phyloP scores from a whole-genome alignment of 345 rosid species.

The Litchi chinensis region DNA sequence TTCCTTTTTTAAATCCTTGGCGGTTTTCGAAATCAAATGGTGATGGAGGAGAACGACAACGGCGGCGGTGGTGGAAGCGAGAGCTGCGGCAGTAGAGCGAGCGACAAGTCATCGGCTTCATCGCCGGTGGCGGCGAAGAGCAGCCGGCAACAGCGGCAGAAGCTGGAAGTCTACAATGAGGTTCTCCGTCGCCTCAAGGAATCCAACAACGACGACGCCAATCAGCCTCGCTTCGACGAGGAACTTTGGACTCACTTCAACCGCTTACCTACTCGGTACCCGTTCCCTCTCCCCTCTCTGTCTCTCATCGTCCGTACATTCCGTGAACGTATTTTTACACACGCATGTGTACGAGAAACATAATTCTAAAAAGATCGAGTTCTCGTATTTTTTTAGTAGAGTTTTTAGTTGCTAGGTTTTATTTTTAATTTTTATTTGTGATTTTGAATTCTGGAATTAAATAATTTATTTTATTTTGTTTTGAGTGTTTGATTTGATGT shows the following conservation, averaged over 20 bases:
- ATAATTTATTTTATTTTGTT: neutral
- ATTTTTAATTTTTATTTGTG: neutral
- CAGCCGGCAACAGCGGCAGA: slow-evolving; percentile 63
- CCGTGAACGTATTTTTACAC: slow-evolving; percentile 10
- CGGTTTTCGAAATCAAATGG: slow-evolving; percentile 29
- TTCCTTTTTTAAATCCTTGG: neutral
- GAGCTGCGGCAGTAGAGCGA: slow-evolving; percentile 65
- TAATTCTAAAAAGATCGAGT: neutral
- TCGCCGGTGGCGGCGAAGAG: slow-evolving; percentile 19
- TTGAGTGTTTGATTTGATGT: slow-evolving; percentile 5
- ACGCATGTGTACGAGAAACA: too few relatives aligned
- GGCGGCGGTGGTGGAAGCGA: slow-evolving; percentile 69
- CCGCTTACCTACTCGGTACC: slow-evolving; percentile 86
- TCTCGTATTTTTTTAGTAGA: neutral
- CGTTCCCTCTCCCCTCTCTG: neutral
- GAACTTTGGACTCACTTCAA: slow-evolving; percentile 92
- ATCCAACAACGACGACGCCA: slow-evolving; percentile 50
- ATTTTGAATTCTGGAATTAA: neutral
- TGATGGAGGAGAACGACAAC: slow-evolving; percentile 60
- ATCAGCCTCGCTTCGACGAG: slow-evolving; percentile 67
- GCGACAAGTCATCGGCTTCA: slow-evolving; percentile 36
- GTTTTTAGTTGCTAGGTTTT: neutral
- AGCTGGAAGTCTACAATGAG: slow-evolving; percentile 68
- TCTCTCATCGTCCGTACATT: slow-evolving; percentile 2
- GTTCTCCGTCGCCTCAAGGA: slow-evolving; percentile 70